These are phyloP conservation scores for Suillus tomentosus DNA, from an alignment of 768 basidiomycete genomes.

Conservation along the genomic window DNA sequence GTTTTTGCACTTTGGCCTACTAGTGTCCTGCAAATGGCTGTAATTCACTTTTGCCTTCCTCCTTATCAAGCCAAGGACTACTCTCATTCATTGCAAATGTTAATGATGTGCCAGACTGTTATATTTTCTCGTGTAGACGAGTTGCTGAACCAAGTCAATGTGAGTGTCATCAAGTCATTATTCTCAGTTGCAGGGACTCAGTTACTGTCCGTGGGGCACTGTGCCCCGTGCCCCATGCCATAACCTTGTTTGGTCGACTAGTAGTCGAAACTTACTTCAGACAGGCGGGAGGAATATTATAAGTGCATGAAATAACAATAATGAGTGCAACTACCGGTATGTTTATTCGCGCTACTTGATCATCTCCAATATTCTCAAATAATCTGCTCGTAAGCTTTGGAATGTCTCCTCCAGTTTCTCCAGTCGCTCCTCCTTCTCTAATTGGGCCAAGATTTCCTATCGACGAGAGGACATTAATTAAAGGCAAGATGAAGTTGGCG, in stretches of 20 bases:
- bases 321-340: neutral
- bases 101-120: too few species aligned
- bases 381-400: conserved; percentile 82
- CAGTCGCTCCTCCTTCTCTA: conserved; percentile 84
- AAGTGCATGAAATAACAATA: neutral
- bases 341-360: conserved; percentile 26
- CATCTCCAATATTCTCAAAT: conserved; percentile 72
- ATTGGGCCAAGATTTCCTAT: conserved; percentile 84
- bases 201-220: neutral
- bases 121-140: too few species aligned
- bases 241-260: neutral
- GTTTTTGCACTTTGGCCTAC: too few species aligned
- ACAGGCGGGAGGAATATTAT: neutral
- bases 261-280: neutral
- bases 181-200: neutral
- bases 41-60: too few species aligned
- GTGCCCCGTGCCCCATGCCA: neutral
- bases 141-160: neutral
- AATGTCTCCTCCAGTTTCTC: conserved; percentile 94
- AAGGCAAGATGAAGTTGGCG: neutral
- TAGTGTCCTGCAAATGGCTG: too few species aligned
- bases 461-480: conserved; percentile 6
- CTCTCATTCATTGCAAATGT: too few species aligned
- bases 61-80: too few species aligned
- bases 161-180: neutral